Evolutionary conservation across 2,329 filamentous ascomycete genomes (phyloP).

Genomic region (Ceratocystiopsis brevicomis): DNA sequence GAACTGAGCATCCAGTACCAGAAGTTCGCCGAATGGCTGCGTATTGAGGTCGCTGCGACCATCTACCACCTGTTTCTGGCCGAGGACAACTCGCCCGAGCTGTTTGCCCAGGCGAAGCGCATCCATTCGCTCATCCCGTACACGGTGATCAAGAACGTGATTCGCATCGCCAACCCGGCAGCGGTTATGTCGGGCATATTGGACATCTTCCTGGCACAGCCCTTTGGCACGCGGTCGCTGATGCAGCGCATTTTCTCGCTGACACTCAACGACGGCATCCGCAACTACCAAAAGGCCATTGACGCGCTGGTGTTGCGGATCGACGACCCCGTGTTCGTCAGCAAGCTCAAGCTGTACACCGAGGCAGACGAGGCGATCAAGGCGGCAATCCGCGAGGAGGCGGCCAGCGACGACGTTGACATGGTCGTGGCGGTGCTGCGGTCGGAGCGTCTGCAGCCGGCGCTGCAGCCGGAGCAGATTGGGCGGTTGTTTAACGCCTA

Average conservation of each 20-base stretch:
- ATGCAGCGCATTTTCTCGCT: constrained; percentile 89
- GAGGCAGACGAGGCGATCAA: constrained; percentile 61
- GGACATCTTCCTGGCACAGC: constrained; percentile 88
- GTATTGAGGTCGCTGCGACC: constrained; percentile 91
- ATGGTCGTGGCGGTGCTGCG: constrained; percentile 70
- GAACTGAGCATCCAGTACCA: constrained; percentile 89
- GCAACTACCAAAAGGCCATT: constrained; percentile 69
- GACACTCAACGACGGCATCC: constrained; percentile 79
- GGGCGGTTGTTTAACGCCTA: constrained; percentile 83
- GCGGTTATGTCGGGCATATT: constrained; percentile 93
- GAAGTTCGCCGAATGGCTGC: constrained; percentile 95
- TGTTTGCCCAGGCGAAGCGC: constrained; percentile 83
- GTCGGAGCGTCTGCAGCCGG: constrained; percentile 55
- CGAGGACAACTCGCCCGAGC: constrained; percentile 91
- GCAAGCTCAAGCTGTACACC: constrained; percentile 66
- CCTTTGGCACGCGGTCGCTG: constrained; percentile 74
- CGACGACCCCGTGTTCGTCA: constrained; percentile 57
- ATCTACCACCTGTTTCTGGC: constrained; percentile 94
- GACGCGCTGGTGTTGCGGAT: constrained; percentile 61
- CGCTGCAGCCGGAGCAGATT: constrained; percentile 56
- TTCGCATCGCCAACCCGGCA: constrained; percentile 86
- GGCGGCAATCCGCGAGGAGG: constrained; percentile 52
- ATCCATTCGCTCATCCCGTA: constrained; percentile 94
- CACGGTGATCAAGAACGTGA: constrained; percentile 84
- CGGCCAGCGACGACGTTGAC: constrained; percentile 56